Conservation (phyloP, 73 alveolate genomes). For the Paramecium sonneborni region DNA sequence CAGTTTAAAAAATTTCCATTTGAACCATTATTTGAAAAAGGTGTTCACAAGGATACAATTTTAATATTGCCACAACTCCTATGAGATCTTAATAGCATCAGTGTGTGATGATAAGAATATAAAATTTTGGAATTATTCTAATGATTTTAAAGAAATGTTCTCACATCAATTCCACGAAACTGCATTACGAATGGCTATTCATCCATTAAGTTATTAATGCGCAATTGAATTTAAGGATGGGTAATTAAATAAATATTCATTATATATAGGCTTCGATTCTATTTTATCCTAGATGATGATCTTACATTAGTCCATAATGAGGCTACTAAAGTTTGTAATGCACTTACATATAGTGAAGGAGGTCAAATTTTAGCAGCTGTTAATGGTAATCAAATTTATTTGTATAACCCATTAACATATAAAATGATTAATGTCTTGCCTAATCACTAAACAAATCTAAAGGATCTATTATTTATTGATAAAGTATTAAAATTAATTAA, state of each 20-base stretch:
- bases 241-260: not conserved
- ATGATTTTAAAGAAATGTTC: slow-evolving; percentile 54
- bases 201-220: slow-evolving; percentile 58
- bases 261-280: not conserved
- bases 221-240: slow-evolving; percentile 63
- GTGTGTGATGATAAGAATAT: slow-evolving; percentile 60
- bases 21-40: slow-evolving; percentile 61
- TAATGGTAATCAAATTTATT: not conserved
- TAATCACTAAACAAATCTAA: slow-evolving; percentile 40
- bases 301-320: slow-evolving; percentile 41
- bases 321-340: slow-evolving; percentile 49
- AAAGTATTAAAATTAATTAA: not conserved
- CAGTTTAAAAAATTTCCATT: slow-evolving; percentile 59
- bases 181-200: slow-evolving; percentile 58
- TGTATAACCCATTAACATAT: slow-evolving; percentile 46
- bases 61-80: slow-evolving; percentile 48
- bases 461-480: slow-evolving; percentile 44
- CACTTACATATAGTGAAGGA: slow-evolving; percentile 61
- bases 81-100: slow-evolving; percentile 62
- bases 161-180: slow-evolving; percentile 60
- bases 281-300: slow-evolving; percentile 59
- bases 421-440: not conserved
- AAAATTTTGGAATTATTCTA: slow-evolving; percentile 54
- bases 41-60: slow-evolving; percentile 63
- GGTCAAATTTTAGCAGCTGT: slow-evolving; percentile 65